Conservation (phyloP, 164 flowering plant species). For the Umbilicus rupestris region DNA sequence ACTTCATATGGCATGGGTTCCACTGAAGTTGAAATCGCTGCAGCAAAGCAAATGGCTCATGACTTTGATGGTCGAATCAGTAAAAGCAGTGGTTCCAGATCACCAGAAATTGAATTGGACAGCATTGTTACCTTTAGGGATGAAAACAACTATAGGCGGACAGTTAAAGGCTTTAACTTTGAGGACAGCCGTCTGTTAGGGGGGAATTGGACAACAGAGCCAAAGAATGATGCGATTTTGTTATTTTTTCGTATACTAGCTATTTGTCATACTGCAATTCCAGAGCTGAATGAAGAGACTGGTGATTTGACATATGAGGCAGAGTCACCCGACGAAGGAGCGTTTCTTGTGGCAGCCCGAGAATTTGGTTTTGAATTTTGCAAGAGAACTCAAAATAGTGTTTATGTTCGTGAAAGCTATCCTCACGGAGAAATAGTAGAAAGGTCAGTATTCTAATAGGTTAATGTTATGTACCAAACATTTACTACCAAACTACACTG, state of each 20-base stretch:
- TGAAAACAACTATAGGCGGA: constrained; percentile 25
- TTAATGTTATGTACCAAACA: background rate
- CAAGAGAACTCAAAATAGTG: constrained; percentile 76
- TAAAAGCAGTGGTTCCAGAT: constrained; percentile 11
- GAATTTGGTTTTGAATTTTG: constrained; percentile 91
- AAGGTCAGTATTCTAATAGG: constrained; percentile 40
- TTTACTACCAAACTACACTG: background rate
- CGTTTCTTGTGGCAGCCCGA: constrained; percentile 90
- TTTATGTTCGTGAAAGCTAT: constrained; percentile 63
- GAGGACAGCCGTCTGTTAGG: constrained; percentile 66
- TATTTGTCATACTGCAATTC: constrained; percentile 90
- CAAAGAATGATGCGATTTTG: constrained; percentile 32
- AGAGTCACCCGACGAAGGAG: constrained; percentile 96
- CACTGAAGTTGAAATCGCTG: constrained; percentile 92
- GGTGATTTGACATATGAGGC: constrained; percentile 66
- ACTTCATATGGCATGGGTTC: constrained; percentile 61
- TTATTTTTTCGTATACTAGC: constrained; percentile 71
- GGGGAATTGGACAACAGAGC: constrained; percentile 71
- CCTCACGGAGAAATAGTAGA: constrained; percentile 44
- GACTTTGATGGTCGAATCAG: constrained; percentile 32
- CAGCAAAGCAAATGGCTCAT: constrained; percentile 61
- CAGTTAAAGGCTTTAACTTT: constrained; percentile 75
- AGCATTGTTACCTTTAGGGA: constrained; percentile 34
- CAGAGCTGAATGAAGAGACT: constrained; percentile 68
- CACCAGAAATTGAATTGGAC: constrained; percentile 57